Base-by-base conservation (phyloP, 2,329 filamentous ascomycete genomes). In the Colletotrichum liriopes region DNA sequence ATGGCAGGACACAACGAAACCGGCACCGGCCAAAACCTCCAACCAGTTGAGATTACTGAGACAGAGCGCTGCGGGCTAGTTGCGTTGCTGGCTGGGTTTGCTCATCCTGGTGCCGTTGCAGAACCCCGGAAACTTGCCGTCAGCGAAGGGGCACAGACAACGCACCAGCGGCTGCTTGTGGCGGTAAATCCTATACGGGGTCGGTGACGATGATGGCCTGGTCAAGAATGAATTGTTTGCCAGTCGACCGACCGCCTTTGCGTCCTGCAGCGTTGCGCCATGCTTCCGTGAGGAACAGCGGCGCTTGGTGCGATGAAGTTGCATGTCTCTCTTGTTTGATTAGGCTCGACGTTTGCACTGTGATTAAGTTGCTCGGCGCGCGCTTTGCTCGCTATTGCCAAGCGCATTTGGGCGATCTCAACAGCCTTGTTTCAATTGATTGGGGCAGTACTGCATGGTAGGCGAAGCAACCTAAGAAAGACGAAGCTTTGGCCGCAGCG, bases 311-410 rank as follows among this genome's bases (percentile, higher is more conserved):
- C 12, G 29, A 12, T 35, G 18, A 32, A 23, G 32, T 43, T 52
- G 23, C 35, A 35, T 63, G 51, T 54, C 45, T 63, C 49, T 55
- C n/a, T n/a, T 43, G 45, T 47, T 63, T 32, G 45, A 59, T 41
- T 69, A 52, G 52, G 54, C 65, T 63, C 54, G n/a, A 41, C 35
- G 52, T 32, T 54, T 49, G 39, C 54, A 29, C 45, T 32, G 68
- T 49, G 37, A 41, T 63, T 52, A 49, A 69, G 69, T 72, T 60
- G 65, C 65, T 64, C 52, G 54, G 52, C 69, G 59, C 52, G 59
- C 60, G 69, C 69, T 72, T 72, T 72, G 69, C 69, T 64, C 65
- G 14, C 69, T 41, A 35, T 64, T 60, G 65, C 69, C 69, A 69
- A 69, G 69, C n/a, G n/a, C 20, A 54, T 67, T 32, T 43, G 60